Percentiles rank a stretch among this genome's conserved stretches.
Conservation (phyloP, 2,329 filamentous ascomycete genomes). For the Colletotrichum brevisporum region DNA sequence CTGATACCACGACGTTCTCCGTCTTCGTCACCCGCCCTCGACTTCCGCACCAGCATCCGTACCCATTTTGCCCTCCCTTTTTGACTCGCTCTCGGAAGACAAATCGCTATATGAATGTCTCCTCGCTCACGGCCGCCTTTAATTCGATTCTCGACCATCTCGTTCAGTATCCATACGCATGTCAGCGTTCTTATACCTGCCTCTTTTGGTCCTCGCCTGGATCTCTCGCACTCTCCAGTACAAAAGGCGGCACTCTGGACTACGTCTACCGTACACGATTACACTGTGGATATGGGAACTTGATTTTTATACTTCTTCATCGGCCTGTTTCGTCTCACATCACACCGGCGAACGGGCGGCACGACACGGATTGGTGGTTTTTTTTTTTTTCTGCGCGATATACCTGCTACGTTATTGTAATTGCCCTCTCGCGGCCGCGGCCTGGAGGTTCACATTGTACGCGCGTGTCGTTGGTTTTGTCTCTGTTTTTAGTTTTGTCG, state of each 20-base stretch:
- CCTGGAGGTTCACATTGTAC: constrained; percentile 16
- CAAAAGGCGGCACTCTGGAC: constrained; percentile 25
- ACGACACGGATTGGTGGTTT: constrained; percentile 23
- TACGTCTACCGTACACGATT: constrained; percentile 28
- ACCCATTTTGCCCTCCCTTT: constrained; percentile 2
- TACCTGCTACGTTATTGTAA: constrained; percentile 39
- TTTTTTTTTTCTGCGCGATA: constrained; percentile 30
- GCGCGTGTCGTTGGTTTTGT: constrained; percentile 4
- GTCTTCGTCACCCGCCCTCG: constrained; percentile 26
- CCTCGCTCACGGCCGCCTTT: constrained; percentile 31
- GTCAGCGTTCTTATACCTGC: constrained; percentile 27
- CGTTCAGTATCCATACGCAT: constrained; percentile 28
- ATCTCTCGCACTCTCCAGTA: constrained; percentile 11
- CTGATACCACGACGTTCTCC: constrained; percentile 40
- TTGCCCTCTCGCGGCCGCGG: constrained; percentile 23
- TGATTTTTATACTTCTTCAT: constrained; percentile 20
- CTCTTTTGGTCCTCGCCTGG: constrained; percentile 17
- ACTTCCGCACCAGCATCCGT: constrained; percentile 29
- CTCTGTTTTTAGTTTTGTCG: background rate
- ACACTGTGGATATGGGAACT: constrained; percentile 37
- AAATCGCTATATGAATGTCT: constrained; percentile 2
- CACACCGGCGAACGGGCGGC: constrained; percentile 13
- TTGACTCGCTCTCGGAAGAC: constrained; percentile 1
- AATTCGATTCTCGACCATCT: constrained; percentile 38
- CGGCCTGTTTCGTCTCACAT: constrained; percentile 12